phyloP scores from a whole-genome alignment of 257 asterid species.

The Orobanche coerulescens region DNA sequence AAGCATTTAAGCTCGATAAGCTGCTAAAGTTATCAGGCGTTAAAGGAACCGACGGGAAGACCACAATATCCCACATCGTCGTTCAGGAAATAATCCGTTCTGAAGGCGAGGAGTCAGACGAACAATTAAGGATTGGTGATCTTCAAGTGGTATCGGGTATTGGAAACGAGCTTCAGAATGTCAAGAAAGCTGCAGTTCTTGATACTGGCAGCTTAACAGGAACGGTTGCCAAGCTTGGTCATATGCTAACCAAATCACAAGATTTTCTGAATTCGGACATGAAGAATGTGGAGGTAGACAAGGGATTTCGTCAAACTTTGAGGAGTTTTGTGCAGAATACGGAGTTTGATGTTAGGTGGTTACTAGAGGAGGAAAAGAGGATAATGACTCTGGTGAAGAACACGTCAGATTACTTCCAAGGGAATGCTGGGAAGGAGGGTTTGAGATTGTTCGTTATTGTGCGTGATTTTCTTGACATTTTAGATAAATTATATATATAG shows the following conservation, averaged over 20 bases:
- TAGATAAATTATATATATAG: conserved; percentile 56
- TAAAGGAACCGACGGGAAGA: conserved; percentile 62
- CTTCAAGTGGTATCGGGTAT: conserved; percentile 52
- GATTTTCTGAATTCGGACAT: conserved; percentile 33
- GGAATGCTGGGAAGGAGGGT: conserved; percentile 50
- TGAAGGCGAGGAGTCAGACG: conserved; percentile 51
- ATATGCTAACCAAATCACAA: conserved; percentile 26
- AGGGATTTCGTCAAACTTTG: conserved; percentile 35
- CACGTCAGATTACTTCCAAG: conserved; percentile 60
- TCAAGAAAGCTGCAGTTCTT: conserved; percentile 45
- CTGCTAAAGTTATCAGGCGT: conserved; percentile 56
- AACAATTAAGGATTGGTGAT: conserved; percentile 37
- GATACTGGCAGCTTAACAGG: conserved; percentile 42
- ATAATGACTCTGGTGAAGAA: conserved; percentile 43
- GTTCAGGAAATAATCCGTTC: conserved; percentile 65
- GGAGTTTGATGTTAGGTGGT: conserved; percentile 33
- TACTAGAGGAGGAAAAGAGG: conserved; percentile 47
- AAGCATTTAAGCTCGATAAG: conserved; percentile 58
- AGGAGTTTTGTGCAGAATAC: conserved; percentile 34
- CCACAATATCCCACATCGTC: conserved; percentile 61
- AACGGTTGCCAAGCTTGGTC: conserved; percentile 40
- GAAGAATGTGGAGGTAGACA: conserved; percentile 28
- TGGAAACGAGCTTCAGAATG: conserved; percentile 40
- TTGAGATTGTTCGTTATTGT: conserved; percentile 44
- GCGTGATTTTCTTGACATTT: conserved; percentile 45